Evolutionary conservation across 345 rosid species (phyloP).

Genomic region (Hevea brasiliensis): DNA sequence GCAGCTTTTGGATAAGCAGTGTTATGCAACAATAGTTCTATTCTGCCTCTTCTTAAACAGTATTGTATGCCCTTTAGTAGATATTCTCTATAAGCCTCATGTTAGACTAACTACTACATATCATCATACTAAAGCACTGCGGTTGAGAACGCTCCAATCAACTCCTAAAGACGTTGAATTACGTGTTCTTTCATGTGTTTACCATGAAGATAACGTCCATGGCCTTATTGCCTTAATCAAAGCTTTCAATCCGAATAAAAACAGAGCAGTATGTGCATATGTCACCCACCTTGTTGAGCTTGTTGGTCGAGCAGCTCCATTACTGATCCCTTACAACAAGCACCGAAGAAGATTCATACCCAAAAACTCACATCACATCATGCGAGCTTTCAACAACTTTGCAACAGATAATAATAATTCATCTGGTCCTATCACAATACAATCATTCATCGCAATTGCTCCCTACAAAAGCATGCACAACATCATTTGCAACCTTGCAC

Average conservation of each 20-base stretch:
- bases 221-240: slow-evolving; percentile 35
- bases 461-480: slow-evolving; percentile 33
- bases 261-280: slow-evolving; percentile 20
- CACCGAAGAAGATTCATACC: background rate
- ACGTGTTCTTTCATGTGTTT: slow-evolving; percentile 34
- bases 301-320: slow-evolving; percentile 26
- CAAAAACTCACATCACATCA: slow-evolving; percentile 21
- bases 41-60: background rate
- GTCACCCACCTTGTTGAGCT: slow-evolving; percentile 28
- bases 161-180: slow-evolving; percentile 9
- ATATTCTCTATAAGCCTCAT: background rate
- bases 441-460: slow-evolving; percentile 23
- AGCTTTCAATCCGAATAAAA: slow-evolving; percentile 16
- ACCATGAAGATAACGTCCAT: slow-evolving; percentile 31
- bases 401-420: background rate
- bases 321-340: slow-evolving; percentile 20
- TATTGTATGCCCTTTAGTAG: background rate
- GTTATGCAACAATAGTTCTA: background rate
- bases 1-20: background rate
- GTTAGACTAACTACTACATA: background rate
- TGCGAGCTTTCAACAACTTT: slow-evolving; percentile 29
- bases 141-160: background rate
- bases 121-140: background rate
- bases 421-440: slow-evolving; percentile 3
- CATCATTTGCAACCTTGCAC: slow-evolving; percentile 32